Percentiles rank a stretch among this genome's conserved stretches.
These are phyloP conservation scores for Boletus eberwhitei DNA, from an alignment of 768 basidiomycete genomes.

Conservation along the genomic window DNA sequence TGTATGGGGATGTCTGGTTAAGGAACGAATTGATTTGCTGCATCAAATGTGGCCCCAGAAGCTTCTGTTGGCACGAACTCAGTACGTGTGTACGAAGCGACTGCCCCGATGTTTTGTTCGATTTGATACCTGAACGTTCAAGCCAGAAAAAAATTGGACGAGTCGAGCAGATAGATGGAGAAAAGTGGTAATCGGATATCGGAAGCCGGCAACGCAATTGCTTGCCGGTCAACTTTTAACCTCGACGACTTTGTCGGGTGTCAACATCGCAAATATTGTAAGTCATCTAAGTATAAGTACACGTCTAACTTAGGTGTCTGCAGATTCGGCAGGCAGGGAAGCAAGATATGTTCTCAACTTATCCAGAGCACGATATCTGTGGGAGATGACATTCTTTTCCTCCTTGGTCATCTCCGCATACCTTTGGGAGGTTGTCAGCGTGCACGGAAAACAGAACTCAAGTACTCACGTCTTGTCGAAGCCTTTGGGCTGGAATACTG, in stretches of 20 bases:
- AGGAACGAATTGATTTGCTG: not conserved
- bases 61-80: not conserved
- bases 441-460: not conserved
- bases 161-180: not conserved
- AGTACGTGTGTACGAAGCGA: not conserved
- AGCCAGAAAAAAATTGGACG: not conserved
- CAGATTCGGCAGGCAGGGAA: slow-evolving; percentile 1
- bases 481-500: slow-evolving; percentile 75
- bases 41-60: not conserved
- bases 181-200: slow-evolving; percentile 15
- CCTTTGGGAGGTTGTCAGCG: slow-evolving; percentile 26
- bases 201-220: slow-evolving; percentile 15
- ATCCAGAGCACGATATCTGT: slow-evolving; percentile 61
- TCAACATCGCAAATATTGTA: not conserved
- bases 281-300: not conserved
- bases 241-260: too few species aligned
- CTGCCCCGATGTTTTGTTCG: not conserved
- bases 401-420: slow-evolving; percentile 67
- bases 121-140: not conserved
- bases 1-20: not conserved
- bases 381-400: slow-evolving; percentile 64
- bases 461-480: slow-evolving; percentile 69
- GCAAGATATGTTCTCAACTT: slow-evolving; percentile 47
- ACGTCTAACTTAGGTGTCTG: not conserved
- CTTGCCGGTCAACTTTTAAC: not conserved